Evolutionary conservation across 768 basidiomycete genomes (phyloP), one percentile per base, ranked within the genome.

Genomic region (Boletus reticuloceps): DNA sequence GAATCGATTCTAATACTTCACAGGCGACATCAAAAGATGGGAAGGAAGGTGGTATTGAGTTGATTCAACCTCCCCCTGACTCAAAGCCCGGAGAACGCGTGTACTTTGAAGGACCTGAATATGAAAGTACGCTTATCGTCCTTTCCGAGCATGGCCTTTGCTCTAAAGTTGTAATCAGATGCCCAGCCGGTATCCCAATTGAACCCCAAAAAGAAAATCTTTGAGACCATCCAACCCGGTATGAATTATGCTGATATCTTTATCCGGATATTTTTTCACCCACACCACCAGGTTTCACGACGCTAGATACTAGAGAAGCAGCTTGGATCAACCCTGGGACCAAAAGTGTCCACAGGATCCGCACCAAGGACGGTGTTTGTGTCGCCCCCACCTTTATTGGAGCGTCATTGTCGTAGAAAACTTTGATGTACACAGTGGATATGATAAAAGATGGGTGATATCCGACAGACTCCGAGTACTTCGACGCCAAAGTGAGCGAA

Each of bases 191-290:
- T 96, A 22, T 66, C 88, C 8, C 93, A 95, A 65, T 78, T 99
- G 54, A 98, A 98, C 72, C 97, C 97, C 13, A 99, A 98, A 77
- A 98, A 97, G 79, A 99, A 98, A 76, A 91, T 98, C 32, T 99
- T 98, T 65, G 97, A 99, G 75, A 88, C 94, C 0, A 84, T 99
- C 47, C 97, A 97, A 68, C 94, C 94, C 48, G 89, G 92, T 87
- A 62, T 22, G 72, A 45, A 44, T 11, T 6, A 16, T 31, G 16
- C 0, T 34, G 31, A 34, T 50, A 52, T 51, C 36, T 44, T 60
- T 47, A 43, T 49, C 45, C 9, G 6, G 27, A 47, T 29, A 16
- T n/a, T 46, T 54, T 52, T 36, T 51, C 27, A 54, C 12, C 25
- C 20, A 10, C 49, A 19, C 49, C 19, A 43, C 22, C 60, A 86